These are phyloP conservation scores for Melaleuca quinquenervia DNA, from an alignment of 345 rosid genomes.

Conservation along the genomic window DNA sequence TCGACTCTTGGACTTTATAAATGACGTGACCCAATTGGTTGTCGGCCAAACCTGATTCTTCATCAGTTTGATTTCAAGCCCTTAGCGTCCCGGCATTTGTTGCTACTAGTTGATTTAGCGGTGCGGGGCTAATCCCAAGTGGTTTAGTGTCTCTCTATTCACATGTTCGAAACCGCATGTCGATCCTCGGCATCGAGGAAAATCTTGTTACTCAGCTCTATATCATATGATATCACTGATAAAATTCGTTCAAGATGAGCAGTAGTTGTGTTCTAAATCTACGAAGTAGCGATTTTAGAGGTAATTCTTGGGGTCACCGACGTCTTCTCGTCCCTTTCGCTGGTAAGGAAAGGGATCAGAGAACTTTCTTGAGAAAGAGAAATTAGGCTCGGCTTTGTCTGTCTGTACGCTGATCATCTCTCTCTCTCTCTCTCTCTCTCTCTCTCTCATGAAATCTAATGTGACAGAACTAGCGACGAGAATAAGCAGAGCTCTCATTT, in stretches of 20 bases:
- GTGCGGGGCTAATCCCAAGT: neutral
- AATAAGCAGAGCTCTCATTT: slow-evolving; percentile 55
- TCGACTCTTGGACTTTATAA: neutral
- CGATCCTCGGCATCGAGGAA: neutral
- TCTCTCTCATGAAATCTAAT: slow-evolving; percentile 3
- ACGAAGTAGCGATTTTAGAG: no score
- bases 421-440: neutral
- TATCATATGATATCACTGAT: no score
- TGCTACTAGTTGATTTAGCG: neutral
- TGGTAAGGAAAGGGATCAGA: no score
- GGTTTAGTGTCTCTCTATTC: neutral
- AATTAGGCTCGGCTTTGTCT: neutral
- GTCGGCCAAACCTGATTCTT: neutral
- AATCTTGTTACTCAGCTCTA: neutral
- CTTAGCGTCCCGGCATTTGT: neutral
- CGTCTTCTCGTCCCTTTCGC: neutral
- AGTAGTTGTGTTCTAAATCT: neutral
- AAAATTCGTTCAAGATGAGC: no score
- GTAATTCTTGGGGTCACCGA: neutral
- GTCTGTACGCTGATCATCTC: neutral
- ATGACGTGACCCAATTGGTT: neutral
- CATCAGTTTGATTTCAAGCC: neutral
- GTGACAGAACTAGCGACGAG: slow-evolving; percentile 40
- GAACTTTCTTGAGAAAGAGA: neutral
- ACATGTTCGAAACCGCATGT: neutral